A percentile compares a stretch with the other conserved stretches of the same genome.
Evolutionary conservation across 2,329 filamentous ascomycete genomes (phyloP).

Genomic region (Endoconidiophora polonica): DNA sequence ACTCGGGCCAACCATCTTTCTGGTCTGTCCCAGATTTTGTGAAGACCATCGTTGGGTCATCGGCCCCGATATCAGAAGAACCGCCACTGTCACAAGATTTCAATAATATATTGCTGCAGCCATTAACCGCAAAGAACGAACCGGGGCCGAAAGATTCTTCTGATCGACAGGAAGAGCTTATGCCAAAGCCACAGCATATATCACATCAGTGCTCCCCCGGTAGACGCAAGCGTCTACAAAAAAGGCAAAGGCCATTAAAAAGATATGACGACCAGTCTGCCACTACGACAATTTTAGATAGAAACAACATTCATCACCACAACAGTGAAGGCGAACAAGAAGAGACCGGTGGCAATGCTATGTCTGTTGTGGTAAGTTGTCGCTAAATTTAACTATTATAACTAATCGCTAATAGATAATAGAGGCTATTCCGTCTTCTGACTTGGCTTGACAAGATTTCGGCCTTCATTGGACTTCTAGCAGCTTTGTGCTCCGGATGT

Average conservation of each 20-base stretch:
- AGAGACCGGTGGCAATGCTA: neutral
- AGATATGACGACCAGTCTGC: neutral
- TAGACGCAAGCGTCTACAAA: neutral
- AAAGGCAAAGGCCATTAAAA: neutral
- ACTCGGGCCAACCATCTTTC: slow-evolving; percentile 10
- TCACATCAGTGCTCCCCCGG: neutral
- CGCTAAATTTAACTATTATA: neutral
- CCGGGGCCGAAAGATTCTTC: too few relatives aligned
- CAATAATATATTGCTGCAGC: neutral
- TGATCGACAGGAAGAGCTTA: neutral
- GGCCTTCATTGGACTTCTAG: slow-evolving; percentile 5
- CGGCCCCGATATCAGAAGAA: slow-evolving; percentile 10
- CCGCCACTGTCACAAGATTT: neutral
- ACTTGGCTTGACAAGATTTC: slow-evolving; percentile 6
- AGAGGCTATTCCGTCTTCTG: slow-evolving; percentile 12
- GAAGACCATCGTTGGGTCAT: slow-evolving; percentile 7
- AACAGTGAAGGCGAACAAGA: too few relatives aligned
- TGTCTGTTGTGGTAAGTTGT: slow-evolving; percentile 7
- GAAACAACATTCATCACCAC: neutral
- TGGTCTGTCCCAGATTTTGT: slow-evolving; percentile 9
- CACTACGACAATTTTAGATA: neutral
- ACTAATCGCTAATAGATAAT: neutral
- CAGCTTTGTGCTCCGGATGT: slow-evolving; percentile 12
- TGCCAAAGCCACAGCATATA: neutral
- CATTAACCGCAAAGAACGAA: neutral